These are phyloP conservation scores for Lasiodiplodia theobromae DNA, from an alignment of 2,329 filamentous ascomycete genomes.

Conservation along the genomic window DNA sequence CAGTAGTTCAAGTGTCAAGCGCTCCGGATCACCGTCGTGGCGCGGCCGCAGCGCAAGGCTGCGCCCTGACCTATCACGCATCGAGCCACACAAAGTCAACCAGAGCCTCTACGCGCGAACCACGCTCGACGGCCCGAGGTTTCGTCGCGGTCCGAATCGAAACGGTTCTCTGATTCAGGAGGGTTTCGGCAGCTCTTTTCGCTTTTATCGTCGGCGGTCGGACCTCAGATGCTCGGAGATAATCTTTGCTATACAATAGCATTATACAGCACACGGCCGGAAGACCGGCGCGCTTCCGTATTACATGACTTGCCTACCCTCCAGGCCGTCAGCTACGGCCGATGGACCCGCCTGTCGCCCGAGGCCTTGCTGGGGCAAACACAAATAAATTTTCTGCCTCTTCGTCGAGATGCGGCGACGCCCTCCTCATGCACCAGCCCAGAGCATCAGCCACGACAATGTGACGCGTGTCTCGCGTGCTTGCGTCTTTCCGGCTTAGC, in stretches of 20 bases:
- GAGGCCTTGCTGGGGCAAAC: not conserved
- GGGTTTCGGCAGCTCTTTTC: slow-evolving; percentile 11
- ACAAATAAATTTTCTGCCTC: not conserved
- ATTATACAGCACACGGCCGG: slow-evolving; percentile 8
- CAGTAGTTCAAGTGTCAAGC: not conserved
- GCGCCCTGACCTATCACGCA: slow-evolving; percentile 10
- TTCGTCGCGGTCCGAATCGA: slow-evolving; percentile 7
- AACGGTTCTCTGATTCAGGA: slow-evolving; percentile 19
- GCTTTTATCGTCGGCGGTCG: slow-evolving; percentile 6
- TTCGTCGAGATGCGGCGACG: not conserved
- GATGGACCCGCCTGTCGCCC: slow-evolving; percentile 9
- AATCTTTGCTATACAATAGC: slow-evolving; percentile 6
- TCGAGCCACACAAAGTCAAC: not conserved
- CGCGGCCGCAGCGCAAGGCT: not conserved
- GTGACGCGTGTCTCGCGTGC: slow-evolving; percentile 17
- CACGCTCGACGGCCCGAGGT: too few species aligned
- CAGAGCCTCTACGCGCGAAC: not conserved
- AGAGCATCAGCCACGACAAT: slow-evolving; percentile 16
- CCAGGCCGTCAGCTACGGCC: slow-evolving; percentile 13
- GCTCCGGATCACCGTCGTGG: slow-evolving; percentile 5
- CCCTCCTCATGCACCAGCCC: not conserved
- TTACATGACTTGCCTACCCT: slow-evolving; percentile 15
- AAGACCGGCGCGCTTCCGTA: slow-evolving; percentile 8
- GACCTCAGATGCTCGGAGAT: slow-evolving; percentile 10
- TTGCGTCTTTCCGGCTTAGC: slow-evolving; percentile 16